phyloP scores from a whole-genome alignment of 2,329 filamentous ascomycete species.

The Neocucurbitaria cava region DNA sequence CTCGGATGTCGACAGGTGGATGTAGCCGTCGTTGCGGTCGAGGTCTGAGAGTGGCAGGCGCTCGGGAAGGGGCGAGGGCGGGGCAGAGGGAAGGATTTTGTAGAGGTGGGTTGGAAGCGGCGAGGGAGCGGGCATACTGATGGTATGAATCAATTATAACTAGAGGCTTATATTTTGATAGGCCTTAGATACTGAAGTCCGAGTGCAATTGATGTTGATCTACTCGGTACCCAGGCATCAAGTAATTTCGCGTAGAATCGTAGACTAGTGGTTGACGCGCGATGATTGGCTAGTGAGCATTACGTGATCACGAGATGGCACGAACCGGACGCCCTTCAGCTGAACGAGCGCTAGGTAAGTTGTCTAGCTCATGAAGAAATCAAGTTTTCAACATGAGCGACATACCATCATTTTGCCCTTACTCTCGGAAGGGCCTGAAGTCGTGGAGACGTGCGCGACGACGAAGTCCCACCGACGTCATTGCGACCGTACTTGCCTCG shows the following conservation, averaged over 20 bases:
- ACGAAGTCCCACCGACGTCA: not conserved
- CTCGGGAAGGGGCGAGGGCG: conserved; percentile 61
- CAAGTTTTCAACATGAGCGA: conserved; percentile 1
- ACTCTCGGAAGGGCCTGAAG: not conserved
- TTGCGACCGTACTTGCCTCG: not conserved
- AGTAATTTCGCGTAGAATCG: not conserved
- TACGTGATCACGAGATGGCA: conserved; percentile 19
- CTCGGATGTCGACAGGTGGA: conserved; percentile 65
- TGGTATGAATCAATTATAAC: not conserved
- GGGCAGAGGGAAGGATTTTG: conserved; percentile 65
- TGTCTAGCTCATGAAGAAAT: not conserved
- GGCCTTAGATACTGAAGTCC: not conserved
- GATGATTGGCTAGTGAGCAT: conserved; percentile 16
- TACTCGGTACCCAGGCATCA: too few species aligned
- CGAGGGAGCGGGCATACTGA: conserved; percentile 39
- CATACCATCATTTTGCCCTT: not conserved
- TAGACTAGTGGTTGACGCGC: not conserved
- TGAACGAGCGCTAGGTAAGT: conserved; percentile 3
- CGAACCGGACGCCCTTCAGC: not conserved
- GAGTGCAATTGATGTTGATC: not conserved
- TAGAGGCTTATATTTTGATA: not conserved
- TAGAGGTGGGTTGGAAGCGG: conserved; percentile 56
- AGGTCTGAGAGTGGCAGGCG: conserved; percentile 66
- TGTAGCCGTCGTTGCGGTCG: conserved; percentile 66
- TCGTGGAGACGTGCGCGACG: not conserved